Evolutionary conservation across 805 yeast species (phyloP).

Genomic region (Grigorovia humatica): DNA sequence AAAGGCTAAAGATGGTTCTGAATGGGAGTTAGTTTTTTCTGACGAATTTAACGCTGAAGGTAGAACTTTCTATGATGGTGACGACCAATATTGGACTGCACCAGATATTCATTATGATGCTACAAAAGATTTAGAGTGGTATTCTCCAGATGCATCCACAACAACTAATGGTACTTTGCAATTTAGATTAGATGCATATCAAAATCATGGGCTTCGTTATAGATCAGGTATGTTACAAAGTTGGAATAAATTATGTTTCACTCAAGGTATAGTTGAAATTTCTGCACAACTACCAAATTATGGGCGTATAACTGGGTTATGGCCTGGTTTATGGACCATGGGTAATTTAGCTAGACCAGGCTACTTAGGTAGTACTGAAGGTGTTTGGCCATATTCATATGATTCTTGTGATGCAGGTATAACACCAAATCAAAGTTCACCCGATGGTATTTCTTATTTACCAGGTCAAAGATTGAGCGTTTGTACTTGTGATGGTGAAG

Average conservation of each 20-base stretch:
- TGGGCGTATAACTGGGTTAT: conserved; percentile 70
- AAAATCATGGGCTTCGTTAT: conserved; percentile 69
- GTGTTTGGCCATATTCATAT: conserved; percentile 92
- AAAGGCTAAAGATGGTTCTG: conserved; percentile 47
- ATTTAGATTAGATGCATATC: conserved; percentile 69
- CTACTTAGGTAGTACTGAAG: conserved; percentile 75
- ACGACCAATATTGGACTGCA: conserved; percentile 86
- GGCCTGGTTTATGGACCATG: conserved; percentile 97
- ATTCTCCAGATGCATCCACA: conserved; percentile 79
- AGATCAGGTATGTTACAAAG: conserved; percentile 87
- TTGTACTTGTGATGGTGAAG: conserved; percentile 75
- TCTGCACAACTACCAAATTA: conserved; percentile 71
- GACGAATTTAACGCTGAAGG: conserved; percentile 90
- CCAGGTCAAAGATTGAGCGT: conserved; percentile 72
- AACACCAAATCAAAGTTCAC: conserved; percentile 83
- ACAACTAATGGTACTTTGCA: conserved; percentile 65
- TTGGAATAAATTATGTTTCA: conserved; percentile 86
- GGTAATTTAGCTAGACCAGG: conserved; percentile 94
- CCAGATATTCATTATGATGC: conserved; percentile 79
- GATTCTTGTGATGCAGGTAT: conserved; percentile 87
- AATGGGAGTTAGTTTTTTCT: conserved; percentile 72
- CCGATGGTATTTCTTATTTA: conserved; percentile 78
- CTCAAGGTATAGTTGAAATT: conserved; percentile 72
- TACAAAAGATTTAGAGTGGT: conserved; percentile 89
- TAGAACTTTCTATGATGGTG: conserved; percentile 80